These are phyloP conservation scores for Astrothelium subdiscretum DNA, from an alignment of 495 filamentous ascomycete genomes.

Conservation along the genomic window DNA sequence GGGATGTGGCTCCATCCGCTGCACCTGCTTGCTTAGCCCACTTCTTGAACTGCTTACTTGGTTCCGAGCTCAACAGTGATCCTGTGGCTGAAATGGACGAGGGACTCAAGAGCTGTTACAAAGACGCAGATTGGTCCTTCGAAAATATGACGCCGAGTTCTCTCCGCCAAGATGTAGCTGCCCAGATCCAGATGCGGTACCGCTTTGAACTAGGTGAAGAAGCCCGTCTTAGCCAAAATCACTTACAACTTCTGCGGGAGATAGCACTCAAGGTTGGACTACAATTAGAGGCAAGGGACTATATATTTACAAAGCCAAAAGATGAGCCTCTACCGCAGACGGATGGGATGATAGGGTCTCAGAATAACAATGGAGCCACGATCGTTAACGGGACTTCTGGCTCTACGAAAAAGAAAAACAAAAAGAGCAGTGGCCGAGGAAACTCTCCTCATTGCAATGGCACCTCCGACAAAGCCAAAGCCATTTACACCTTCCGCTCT, in stretches of 20 bases:
- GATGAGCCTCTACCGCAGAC: slow-evolving; percentile 13
- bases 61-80: slow-evolving; percentile 58
- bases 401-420: slow-evolving; percentile 66
- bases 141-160: slow-evolving; percentile 60
- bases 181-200: slow-evolving; percentile 61
- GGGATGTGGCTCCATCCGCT: slow-evolving; percentile 66
- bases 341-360: slow-evolving; percentile 27
- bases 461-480: slow-evolving; percentile 39
- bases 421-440: slow-evolving; percentile 51
- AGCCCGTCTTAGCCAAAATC: slow-evolving; percentile 55
- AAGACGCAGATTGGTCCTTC: slow-evolving; percentile 73
- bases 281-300: slow-evolving; percentile 75
- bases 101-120: slow-evolving; percentile 59
- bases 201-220: slow-evolving; percentile 56
- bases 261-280: slow-evolving; percentile 81
- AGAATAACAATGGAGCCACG: slow-evolving; percentile 17
- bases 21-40: slow-evolving; percentile 69
- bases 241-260: slow-evolving; percentile 79
- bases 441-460: slow-evolving; percentile 36
- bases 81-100: slow-evolving; percentile 70
- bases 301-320: slow-evolving; percentile 48
- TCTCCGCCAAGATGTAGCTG: slow-evolving; percentile 57
- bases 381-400: slow-evolving; percentile 14
- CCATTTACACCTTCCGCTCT: slow-evolving; percentile 55
- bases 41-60: slow-evolving; percentile 88